Percentiles rank a stretch among this genome's conserved stretches.
phyloP scores from a whole-genome alignment of 192 early-diverging fungal species.

The Entophlyctis helioformis region DNA sequence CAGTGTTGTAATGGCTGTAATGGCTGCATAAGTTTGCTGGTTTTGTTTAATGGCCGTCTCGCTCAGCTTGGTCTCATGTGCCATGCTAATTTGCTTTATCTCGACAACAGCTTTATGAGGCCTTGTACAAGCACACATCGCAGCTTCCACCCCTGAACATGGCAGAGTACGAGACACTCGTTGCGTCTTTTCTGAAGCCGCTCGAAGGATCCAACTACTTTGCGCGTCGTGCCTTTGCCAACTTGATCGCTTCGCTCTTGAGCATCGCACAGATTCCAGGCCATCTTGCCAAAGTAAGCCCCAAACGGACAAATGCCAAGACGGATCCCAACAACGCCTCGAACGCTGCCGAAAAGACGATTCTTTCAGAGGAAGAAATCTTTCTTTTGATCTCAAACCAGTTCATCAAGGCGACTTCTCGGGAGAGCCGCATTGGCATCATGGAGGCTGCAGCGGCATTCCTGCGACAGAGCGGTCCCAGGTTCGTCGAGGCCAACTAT shows the following conservation, averaged over 20 bases:
- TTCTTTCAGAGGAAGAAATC: conserved; percentile 53
- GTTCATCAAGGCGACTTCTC: conserved; percentile 46
- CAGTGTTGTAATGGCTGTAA: neutral
- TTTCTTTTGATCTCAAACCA: conserved; percentile 48
- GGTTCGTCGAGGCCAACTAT: conserved; percentile 67
- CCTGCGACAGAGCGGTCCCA: conserved; percentile 56
- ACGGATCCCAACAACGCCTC: conserved; percentile 17
- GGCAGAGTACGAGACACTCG: conserved; percentile 40
- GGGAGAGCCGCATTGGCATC: conserved; percentile 64
- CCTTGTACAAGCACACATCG: conserved; percentile 31
- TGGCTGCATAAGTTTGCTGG: too few species aligned
- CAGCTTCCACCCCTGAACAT: conserved; percentile 27
- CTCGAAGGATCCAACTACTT: conserved; percentile 35
- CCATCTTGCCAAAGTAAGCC: conserved; percentile 13
- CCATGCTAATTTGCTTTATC: conserved; percentile 19
- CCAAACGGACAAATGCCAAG: conserved; percentile 15
- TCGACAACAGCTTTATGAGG: conserved; percentile 38
- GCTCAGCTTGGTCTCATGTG: neutral
- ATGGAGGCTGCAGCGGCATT: conserved; percentile 67
- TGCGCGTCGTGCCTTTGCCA: conserved; percentile 34
- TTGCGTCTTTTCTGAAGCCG: conserved; percentile 32
- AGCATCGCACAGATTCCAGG: conserved; percentile 35
- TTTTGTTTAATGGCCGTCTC: too few species aligned
- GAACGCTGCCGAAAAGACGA: conserved; percentile 13
- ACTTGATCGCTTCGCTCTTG: conserved; percentile 34